phyloP scores from a whole-genome alignment of 2,329 filamentous ascomycete genomes.

The Penicillium sp. region DNA sequence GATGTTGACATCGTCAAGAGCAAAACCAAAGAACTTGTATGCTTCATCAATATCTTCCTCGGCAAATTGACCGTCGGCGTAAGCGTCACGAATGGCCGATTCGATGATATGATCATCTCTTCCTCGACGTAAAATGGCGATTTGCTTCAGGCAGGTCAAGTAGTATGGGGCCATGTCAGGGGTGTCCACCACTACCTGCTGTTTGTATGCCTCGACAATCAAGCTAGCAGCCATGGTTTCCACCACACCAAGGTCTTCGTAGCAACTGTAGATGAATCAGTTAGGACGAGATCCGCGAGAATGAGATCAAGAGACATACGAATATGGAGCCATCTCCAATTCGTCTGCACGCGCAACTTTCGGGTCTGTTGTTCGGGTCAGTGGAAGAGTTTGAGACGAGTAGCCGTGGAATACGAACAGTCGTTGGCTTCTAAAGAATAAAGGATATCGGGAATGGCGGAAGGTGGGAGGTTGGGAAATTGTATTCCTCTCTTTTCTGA shows the following conservation, averaged over 20 bases:
- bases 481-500: slow-evolving; percentile 40
- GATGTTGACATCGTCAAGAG: slow-evolving; percentile 45
- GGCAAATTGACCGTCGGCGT: slow-evolving; percentile 60
- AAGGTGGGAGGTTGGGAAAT: slow-evolving; percentile 33
- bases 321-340: slow-evolving; percentile 35
- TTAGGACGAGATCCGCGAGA: not conserved
- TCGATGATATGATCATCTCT: slow-evolving; percentile 58
- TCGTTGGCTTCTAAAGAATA: slow-evolving; percentile 35
- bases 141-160: slow-evolving; percentile 64
- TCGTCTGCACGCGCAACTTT: slow-evolving; percentile 28
- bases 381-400: not conserved
- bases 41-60: slow-evolving; percentile 59
- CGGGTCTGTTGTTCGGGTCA: slow-evolving; percentile 30
- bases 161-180: slow-evolving; percentile 60
- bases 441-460: slow-evolving; percentile 45
- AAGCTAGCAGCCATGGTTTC: slow-evolving; percentile 64
- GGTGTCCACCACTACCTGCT: slow-evolving; percentile 58
- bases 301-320: not conserved
- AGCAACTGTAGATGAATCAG: slow-evolving; percentile 45
- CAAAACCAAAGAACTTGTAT: slow-evolving; percentile 62
- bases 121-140: slow-evolving; percentile 55
- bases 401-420: slow-evolving; percentile 30
- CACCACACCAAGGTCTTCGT: slow-evolving; percentile 64
- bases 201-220: slow-evolving; percentile 64
- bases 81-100: slow-evolving; percentile 59